phyloP scores from a whole-genome alignment of 768 basidiomycete genomes.

The Ramaria sp. region DNA sequence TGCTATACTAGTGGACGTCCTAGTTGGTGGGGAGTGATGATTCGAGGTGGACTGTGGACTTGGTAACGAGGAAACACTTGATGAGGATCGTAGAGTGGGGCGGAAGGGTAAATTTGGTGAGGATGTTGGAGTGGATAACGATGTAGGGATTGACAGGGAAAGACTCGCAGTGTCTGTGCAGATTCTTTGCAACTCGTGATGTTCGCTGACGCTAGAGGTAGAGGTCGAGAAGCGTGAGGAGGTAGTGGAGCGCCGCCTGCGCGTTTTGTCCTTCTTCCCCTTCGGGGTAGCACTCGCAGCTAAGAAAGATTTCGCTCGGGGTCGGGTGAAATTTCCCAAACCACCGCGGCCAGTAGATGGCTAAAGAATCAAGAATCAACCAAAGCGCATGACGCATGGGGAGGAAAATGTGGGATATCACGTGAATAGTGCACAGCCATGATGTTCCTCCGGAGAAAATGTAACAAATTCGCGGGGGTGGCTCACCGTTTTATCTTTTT shows the following conservation, averaged over 20 bases:
- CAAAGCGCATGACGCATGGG: not conserved
- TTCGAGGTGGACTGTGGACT: no score
- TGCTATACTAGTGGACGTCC: no score
- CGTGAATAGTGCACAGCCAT: no score
- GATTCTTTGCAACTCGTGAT: not conserved
- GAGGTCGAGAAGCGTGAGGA: not conserved
- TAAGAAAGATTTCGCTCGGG: not conserved
- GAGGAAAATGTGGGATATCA: no score
- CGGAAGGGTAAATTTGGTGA: no score
- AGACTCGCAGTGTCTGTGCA: no score
- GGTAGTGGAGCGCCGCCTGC: not conserved
- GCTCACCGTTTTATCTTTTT: not conserved
- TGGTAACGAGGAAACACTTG: no score
- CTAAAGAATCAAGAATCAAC: not conserved
- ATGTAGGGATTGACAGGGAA: no score
- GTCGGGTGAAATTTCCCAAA: not conserved
- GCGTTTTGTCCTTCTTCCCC: not conserved
- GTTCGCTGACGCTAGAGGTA: not conserved
- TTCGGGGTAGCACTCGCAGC: not conserved
- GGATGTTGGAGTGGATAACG: no score
- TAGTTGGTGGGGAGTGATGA: no score
- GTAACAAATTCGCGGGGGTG: not conserved
- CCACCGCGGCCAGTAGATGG: constrained; percentile 1
- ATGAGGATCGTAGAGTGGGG: no score
- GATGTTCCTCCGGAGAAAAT: not conserved